phyloP scores from a whole-genome alignment of 140 eudicot species.

The Oenanthe javanica region DNA sequence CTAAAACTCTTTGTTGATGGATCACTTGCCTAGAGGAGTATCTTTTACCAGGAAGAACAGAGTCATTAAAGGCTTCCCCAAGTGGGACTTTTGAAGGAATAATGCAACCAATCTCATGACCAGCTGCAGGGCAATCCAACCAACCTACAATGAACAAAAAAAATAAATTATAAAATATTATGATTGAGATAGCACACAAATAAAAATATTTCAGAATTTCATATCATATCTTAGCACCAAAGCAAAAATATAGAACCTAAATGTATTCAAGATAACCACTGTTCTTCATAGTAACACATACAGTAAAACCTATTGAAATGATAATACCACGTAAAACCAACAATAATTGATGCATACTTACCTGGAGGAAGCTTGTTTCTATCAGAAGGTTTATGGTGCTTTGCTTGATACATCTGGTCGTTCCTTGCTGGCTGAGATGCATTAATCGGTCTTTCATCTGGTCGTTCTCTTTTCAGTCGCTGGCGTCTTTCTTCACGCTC shows the following conservation, averaged over 20 bases:
- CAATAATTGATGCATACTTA: conserved; percentile 18
- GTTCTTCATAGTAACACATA: background rate
- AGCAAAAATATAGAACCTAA: background rate
- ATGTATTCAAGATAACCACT: background rate
- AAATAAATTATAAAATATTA: background rate
- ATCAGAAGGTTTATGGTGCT: conserved; percentile 57
- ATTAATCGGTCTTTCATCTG: conserved; percentile 63
- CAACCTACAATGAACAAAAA: conserved; percentile 51
- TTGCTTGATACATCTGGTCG: conserved; percentile 47
- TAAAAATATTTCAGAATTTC: background rate
- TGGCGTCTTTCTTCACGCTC: conserved; percentile 95
- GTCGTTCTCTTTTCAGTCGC: conserved; percentile 69
- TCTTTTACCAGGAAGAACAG: conserved; percentile 87
- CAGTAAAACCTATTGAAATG: background rate
- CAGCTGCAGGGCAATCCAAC: conserved; percentile 92
- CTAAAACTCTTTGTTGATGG: conserved; percentile 74
- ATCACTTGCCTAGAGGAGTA: conserved; percentile 93
- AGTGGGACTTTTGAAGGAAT: conserved; percentile 97
- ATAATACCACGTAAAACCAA: conserved; percentile 28
- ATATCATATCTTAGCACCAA: background rate
- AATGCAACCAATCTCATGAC: conserved; percentile 73
- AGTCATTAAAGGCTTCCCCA: conserved; percentile 78
- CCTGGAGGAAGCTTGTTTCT: conserved; percentile 90
- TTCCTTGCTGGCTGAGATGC: conserved; percentile 36
- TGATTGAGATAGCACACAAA: background rate